Percentiles rank a stretch among this genome's conserved stretches.
Evolutionary conservation across 257 asterid genomes (phyloP).

Genomic region (Lycium ferocissimum): DNA sequence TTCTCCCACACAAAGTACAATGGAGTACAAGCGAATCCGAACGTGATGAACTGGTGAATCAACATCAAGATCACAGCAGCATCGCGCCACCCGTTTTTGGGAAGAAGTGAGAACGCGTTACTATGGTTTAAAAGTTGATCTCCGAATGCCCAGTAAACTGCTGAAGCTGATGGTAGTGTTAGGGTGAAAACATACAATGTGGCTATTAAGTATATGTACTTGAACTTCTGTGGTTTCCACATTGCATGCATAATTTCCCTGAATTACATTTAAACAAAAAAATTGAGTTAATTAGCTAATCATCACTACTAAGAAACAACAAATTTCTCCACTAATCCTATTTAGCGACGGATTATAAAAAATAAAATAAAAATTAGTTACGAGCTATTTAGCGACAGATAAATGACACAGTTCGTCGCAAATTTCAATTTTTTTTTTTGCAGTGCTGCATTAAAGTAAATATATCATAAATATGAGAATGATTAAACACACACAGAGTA

Average conservation of each 20-base stretch:
- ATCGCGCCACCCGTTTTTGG: conserved; percentile 72
- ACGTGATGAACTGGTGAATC: conserved; percentile 95
- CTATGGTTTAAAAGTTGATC: conserved; percentile 81
- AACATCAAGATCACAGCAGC: conserved; percentile 93
- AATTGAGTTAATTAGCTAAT: not conserved
- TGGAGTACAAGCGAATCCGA: conserved; percentile 94
- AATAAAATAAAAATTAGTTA: too few relatives aligned
- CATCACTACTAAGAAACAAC: not conserved
- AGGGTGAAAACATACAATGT: conserved; percentile 90
- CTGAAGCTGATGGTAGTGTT: conserved; percentile 87
- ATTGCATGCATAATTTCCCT: conserved; percentile 98
- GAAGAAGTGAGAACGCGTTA: conserved; percentile 89
- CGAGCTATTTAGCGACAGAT: too few relatives aligned
- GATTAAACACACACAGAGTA: too few relatives aligned
- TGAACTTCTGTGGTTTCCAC: conserved; percentile 99
- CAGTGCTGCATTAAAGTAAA: too few relatives aligned
- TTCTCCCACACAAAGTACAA: conserved; percentile 98
- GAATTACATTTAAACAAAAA: not conserved
- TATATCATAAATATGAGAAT: not conserved
- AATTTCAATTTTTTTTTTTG: too few relatives aligned
- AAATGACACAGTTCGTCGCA: too few relatives aligned
- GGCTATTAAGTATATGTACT: conserved; percentile 82
- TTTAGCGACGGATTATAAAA: too few relatives aligned
- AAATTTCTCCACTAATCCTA: too few relatives aligned
- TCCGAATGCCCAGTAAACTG: conserved; percentile 96